These are phyloP conservation scores for Lactifluus hygrophoroides DNA, from an alignment of 768 basidiomycete genomes.

Conservation along the genomic window DNA sequence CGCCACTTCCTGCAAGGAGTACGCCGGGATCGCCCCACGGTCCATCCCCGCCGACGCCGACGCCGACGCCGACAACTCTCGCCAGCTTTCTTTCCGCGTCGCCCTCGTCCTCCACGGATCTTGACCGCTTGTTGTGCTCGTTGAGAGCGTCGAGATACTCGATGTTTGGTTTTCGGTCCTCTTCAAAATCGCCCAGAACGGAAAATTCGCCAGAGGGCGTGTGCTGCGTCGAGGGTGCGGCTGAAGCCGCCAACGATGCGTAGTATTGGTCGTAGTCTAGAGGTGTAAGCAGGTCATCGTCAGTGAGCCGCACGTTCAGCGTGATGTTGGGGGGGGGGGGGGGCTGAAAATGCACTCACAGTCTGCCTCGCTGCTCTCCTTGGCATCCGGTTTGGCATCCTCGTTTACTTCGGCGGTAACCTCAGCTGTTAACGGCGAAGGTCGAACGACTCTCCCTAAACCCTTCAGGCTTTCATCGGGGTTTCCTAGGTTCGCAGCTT, in stretches of 20 bases:
- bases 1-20: constrained; percentile 23
- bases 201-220: constrained; percentile 46
- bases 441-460: constrained; percentile 33
- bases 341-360: constrained; percentile 43
- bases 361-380: constrained; percentile 45
- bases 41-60: background rate
- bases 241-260: constrained; percentile 62
- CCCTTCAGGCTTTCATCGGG: constrained; percentile 64
- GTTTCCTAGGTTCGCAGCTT: constrained; percentile 24
- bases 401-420: constrained; percentile 24
- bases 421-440: constrained; percentile 35
- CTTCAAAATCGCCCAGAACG: constrained; percentile 49
- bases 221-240: constrained; percentile 46
- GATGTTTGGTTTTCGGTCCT: constrained; percentile 58
- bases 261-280: constrained; percentile 79
- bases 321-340: background rate
- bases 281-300: background rate
- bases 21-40: background rate
- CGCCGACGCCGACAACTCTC: constrained; percentile 7
- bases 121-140: constrained; percentile 65
- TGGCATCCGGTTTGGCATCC: constrained; percentile 40
- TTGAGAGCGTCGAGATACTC: constrained; percentile 63
- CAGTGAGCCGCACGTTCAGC: background rate
- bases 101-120: constrained; percentile 44
- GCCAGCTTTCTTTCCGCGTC: constrained; percentile 18